Conservation (phyloP, 2,329 filamentous ascomycete species). For the Neurospora sp. region DNA sequence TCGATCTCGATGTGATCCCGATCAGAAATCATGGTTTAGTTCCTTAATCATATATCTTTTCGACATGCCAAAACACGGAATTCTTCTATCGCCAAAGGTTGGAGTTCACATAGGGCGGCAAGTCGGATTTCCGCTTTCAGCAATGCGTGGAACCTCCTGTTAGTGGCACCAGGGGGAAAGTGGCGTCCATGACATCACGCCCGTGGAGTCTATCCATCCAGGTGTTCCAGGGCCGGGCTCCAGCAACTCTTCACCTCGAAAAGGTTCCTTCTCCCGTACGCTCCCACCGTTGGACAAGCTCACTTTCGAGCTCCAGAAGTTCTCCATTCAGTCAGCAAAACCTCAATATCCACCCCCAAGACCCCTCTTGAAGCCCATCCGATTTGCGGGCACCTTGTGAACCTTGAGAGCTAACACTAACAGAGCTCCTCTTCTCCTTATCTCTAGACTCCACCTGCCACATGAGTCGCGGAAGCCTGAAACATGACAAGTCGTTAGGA, state of each 20-base stretch:
- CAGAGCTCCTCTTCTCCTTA: not conserved
- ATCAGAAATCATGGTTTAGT: not conserved
- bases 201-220: not conserved
- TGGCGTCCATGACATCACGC: not conserved
- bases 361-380: not conserved
- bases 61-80: not conserved
- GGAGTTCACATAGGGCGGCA: not conserved
- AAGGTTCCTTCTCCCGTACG: not conserved
- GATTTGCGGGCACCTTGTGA: not conserved
- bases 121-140: not conserved
- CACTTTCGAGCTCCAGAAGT: not conserved
- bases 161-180: not conserved
- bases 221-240: not conserved
- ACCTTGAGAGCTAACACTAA: not conserved
- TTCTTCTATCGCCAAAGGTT: not conserved
- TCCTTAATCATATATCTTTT: not conserved
- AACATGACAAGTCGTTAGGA: not conserved
- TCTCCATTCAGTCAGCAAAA: not conserved
- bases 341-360: not conserved
- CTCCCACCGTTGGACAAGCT: not conserved
- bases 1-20: not conserved
- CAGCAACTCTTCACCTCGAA: not conserved
- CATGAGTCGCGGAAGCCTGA: not conserved
- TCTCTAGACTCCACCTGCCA: not conserved
- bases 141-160: not conserved